phyloP scores from a whole-genome alignment of 1,284 basidiomycete genomes.

The Malassezia vespertilionis region DNA sequence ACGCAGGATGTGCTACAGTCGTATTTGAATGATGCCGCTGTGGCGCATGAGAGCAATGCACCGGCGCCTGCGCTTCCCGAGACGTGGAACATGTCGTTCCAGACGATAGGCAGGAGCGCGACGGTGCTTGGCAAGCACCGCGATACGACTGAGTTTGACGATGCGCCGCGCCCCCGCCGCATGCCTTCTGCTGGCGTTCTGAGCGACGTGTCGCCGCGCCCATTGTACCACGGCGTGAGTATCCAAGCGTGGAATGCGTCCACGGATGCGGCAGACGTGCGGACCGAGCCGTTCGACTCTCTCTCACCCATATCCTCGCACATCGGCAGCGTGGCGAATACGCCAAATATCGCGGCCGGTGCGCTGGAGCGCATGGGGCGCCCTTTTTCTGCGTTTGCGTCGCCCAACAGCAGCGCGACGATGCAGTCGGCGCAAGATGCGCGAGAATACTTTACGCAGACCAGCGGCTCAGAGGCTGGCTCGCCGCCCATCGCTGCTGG shows the following conservation, averaged over 20 bases:
- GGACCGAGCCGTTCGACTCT: background rate
- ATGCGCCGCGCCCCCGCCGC: no score
- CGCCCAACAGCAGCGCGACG: background rate
- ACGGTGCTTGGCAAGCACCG: background rate
- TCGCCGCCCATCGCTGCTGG: no score
- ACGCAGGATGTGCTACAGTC: no score
- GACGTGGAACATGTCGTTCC: background rate
- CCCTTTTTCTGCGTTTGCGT: background rate
- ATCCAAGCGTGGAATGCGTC: conserved; percentile 4
- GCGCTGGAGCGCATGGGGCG: no score
- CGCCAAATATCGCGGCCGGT: no score
- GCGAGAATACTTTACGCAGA: no score
- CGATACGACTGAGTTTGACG: no score
- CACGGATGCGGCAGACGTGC: background rate
- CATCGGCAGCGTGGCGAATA: background rate
- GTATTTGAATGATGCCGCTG: no score
- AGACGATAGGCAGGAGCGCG: background rate
- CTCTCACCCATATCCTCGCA: background rate
- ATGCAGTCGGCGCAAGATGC: background rate
- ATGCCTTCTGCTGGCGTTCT: background rate
- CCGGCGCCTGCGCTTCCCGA: background rate
- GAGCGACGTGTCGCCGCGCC: background rate
- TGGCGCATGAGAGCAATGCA: background rate
- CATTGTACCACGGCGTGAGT: background rate
- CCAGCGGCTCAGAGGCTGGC: no score